Evolutionary conservation across 179 eudicot genomes (phyloP), one percentile per base, ranked within the genome.

Genomic region (Patellifolia procumbens): DNA sequence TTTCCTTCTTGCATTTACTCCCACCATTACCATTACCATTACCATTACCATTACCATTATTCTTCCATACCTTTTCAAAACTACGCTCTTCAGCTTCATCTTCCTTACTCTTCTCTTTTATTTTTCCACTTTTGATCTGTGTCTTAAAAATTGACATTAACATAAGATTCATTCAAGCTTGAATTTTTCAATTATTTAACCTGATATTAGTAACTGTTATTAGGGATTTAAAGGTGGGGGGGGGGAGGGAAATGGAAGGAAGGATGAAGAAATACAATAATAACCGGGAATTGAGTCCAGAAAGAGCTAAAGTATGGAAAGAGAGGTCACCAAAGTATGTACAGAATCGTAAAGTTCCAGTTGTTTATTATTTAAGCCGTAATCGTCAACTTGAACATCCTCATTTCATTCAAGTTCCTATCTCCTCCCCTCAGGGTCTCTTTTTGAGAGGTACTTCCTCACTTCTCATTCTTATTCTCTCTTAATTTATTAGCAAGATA

Each of bases 371-470:
- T 68, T 86, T 94, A 13, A 90, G 90, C 65, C 84, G 91, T 51
- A 92, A 94, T 83, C 88, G 92, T 7, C 98, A 92, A 83, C 96
- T 92, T 28, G 97, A 94, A 68, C 98, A 94, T 86, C 98, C 98
- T 76, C 97, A 92, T 70, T 90, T 92, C 75, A 90, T 90, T 35
- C 92, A 92, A 78, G 94, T 92, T 31, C 79, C 94, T 11, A 83
- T 94, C 31, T 85, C 91, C 4, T 89, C 98, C 3, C 79, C 92
- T 3, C 88, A 89, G 42, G 98, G 98, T 28, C 97, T 94, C 68
- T 94, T 83, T 81, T 79, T 94, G 85, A 88, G 92, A 90, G 98
- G 98, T 94, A 86, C 19, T 37, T n/a, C n/a, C n/a, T n/a, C n/a
- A n/a, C n/a, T n/a, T n/a, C n/a, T 19, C 26, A 26, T 17, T 16